Conservation (phyloP, 345 rosid species). For the Brassica nigra region DNA sequence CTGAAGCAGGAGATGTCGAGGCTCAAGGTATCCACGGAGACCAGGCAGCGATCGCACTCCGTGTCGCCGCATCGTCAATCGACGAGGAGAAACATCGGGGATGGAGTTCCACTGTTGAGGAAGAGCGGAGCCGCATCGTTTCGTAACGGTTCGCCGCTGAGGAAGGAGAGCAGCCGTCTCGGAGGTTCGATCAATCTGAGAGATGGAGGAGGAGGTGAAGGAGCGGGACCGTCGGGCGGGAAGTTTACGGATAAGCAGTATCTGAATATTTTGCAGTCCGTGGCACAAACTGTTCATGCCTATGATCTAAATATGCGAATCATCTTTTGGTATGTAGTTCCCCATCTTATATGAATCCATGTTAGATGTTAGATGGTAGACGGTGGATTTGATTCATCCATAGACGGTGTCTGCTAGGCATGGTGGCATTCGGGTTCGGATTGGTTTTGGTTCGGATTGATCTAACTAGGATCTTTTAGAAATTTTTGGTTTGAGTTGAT, state of each 20-base stretch:
- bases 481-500: too few relatives aligned
- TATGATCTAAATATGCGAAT: constrained; percentile 61
- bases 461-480: too few relatives aligned
- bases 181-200: constrained; percentile 36
- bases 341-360: neutral
- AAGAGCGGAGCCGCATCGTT: constrained; percentile 63
- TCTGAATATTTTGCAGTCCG: constrained; percentile 84
- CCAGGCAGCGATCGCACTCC: constrained; percentile 78
- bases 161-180: constrained; percentile 65
- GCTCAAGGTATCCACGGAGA: constrained; percentile 55
- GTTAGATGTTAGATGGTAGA: neutral
- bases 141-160: constrained; percentile 85
- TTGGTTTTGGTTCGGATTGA: neutral
- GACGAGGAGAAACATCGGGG: constrained; percentile 47
- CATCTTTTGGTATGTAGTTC: constrained; percentile 74
- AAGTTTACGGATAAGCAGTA: constrained; percentile 70
- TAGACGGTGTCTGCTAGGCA: too few relatives aligned
- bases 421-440: too few relatives aligned
- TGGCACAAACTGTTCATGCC: constrained; percentile 95
- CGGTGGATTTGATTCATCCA: neutral
- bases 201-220: neutral
- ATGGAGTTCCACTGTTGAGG: constrained; percentile 45
- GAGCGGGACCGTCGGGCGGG: constrained; percentile 55
- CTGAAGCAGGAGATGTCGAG: constrained; percentile 79
- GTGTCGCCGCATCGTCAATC: constrained; percentile 67